phyloP scores from a whole-genome alignment of 495 filamentous ascomycete species.

The Lasiosphaeria ovina region DNA sequence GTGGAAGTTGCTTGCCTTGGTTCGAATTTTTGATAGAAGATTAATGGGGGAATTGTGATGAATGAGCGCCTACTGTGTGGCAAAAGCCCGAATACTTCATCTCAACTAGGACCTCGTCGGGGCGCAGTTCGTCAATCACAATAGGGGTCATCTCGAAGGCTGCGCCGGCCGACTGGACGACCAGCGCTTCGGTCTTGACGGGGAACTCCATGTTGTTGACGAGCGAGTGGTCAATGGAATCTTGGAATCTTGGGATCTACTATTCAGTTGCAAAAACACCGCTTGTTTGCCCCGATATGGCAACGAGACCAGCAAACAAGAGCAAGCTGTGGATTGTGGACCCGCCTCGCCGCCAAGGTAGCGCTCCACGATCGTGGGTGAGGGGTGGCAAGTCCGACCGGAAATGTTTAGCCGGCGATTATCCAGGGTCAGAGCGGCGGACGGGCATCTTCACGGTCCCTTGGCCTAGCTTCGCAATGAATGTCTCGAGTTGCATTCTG shows the following conservation, averaged over 20 bases:
- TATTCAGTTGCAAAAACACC: background rate
- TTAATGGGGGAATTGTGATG: too few species aligned
- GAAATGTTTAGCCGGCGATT: background rate
- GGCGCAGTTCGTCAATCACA: constrained; percentile 25
- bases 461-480: background rate
- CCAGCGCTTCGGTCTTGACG: constrained; percentile 22
- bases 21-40: too few species aligned
- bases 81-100: constrained; percentile 43
- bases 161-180: constrained; percentile 15
- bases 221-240: background rate
- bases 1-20: too few species aligned
- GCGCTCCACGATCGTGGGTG: background rate
- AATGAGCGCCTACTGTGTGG: too few species aligned
- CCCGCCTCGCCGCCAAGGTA: background rate
- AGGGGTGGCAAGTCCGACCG: background rate
- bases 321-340: background rate
- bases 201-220: constrained; percentile 13
- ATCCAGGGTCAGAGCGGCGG: background rate
- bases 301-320: background rate
- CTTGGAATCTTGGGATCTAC: background rate
- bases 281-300: too few species aligned
- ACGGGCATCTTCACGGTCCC: background rate
- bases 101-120: constrained; percentile 39
- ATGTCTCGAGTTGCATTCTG: background rate
- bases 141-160: constrained; percentile 28